Conservation (phyloP, 176 grass and related monocot species). For the Oryza brachyantha region DNA sequence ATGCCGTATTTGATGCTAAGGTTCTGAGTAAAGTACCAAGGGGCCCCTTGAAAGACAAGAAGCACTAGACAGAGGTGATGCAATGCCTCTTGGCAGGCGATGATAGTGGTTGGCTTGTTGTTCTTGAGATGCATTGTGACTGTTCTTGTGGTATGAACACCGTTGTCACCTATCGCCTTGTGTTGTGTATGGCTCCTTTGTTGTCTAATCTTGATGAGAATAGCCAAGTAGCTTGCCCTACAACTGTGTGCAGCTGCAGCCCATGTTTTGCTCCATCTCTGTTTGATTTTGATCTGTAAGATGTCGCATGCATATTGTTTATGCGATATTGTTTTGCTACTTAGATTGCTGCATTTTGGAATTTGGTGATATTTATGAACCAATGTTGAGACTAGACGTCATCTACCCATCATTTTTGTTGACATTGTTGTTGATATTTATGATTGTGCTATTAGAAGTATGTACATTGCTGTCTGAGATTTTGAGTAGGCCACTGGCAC, state of each 20-base stretch:
- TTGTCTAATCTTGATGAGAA: conserved; percentile 22
- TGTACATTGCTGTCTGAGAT: too few species aligned
- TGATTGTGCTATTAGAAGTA: not conserved
- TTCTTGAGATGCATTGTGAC: conserved; percentile 14
- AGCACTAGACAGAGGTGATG: conserved; percentile 46
- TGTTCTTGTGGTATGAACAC: conserved; percentile 11
- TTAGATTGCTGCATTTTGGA: conserved; percentile 18
- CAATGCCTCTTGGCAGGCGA: not conserved
- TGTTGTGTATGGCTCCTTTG: conserved; percentile 18
- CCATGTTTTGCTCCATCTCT: conserved; percentile 16
- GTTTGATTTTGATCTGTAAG: conserved; percentile 50
- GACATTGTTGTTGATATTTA: not conserved
- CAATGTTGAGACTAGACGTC: not conserved
- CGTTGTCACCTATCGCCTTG: conserved; percentile 31
- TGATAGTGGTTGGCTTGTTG: conserved; percentile 26
- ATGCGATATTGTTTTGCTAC: conserved; percentile 3
- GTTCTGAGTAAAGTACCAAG: conserved; percentile 91
- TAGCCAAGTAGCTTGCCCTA: conserved; percentile 15
- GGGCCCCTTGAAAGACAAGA: conserved; percentile 76
- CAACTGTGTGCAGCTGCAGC: conserved; percentile 28
- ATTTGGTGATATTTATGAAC: conserved; percentile 23
- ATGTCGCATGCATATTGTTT: conserved; percentile 3
- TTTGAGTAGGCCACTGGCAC: too few species aligned
- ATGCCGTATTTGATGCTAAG: conserved; percentile 62
- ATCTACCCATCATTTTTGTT: not conserved